phyloP scores from a whole-genome alignment of 257 asterid species.

The Solanum megistacrolobum region DNA sequence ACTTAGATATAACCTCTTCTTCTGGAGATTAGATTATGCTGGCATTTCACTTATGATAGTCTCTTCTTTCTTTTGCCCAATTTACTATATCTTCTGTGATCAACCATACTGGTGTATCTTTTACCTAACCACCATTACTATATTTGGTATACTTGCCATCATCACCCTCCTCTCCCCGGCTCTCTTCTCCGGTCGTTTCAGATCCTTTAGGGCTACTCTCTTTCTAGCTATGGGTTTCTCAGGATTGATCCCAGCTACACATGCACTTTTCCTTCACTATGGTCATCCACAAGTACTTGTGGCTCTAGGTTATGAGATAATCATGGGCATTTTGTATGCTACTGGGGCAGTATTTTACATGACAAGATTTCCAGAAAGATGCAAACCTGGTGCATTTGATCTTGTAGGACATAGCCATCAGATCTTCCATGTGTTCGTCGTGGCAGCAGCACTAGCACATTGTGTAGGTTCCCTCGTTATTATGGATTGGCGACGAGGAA shows the following conservation, averaged over 20 bases:
- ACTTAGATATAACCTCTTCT: slow-evolving; percentile 52
- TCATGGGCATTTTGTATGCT: slow-evolving; percentile 66
- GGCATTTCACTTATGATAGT: slow-evolving; percentile 87
- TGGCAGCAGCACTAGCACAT: slow-evolving; percentile 80
- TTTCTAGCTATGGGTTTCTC: slow-evolving; percentile 86
- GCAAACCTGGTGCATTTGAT: slow-evolving; percentile 83
- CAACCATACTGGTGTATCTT: slow-evolving; percentile 44
- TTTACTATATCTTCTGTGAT: slow-evolving; percentile 63
- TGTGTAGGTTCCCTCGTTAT: slow-evolving; percentile 52
- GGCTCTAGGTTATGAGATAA: slow-evolving; percentile 63
- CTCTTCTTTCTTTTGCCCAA: slow-evolving; percentile 74
- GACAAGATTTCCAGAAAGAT: slow-evolving; percentile 74
- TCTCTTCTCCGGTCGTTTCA: slow-evolving; percentile 41
- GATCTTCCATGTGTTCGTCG: slow-evolving; percentile 73
- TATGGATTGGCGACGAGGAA: slow-evolving; percentile 67
- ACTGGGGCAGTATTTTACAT: slow-evolving; percentile 58
- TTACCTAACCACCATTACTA: slow-evolving; percentile 56
- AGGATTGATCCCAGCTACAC: slow-evolving; percentile 77
- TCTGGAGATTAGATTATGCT: slow-evolving; percentile 90
- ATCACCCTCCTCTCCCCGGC: slow-evolving; percentile 64
- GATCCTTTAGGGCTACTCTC: slow-evolving; percentile 60
- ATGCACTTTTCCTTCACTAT: slow-evolving; percentile 46
- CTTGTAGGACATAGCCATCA: slow-evolving; percentile 93
- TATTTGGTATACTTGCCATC: slow-evolving; percentile 43
- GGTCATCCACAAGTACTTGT: slow-evolving; percentile 38